Evolutionary conservation across 2,329 filamentous ascomycete species (phyloP), one percentile per base, ranked within the genome.

Genomic region (Neopestalotiopsis clavispora): DNA sequence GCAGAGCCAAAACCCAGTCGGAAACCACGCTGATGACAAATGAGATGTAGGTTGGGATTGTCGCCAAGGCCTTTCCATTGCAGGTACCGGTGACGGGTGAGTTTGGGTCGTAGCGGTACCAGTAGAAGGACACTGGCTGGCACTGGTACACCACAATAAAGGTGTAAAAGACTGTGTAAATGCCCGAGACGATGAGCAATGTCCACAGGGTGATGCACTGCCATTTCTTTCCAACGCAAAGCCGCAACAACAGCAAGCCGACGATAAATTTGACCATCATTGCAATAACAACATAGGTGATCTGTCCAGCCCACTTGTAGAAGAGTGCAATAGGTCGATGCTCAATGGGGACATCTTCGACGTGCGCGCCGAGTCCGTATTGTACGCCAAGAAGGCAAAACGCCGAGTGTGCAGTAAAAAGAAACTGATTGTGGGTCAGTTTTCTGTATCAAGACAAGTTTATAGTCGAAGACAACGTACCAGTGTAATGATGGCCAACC

Each of bases 101-200:
- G 45, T n/a, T 32, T 13, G 61, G 23, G 10, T 62, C 62, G 34
- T 70, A 70, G 4, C 69, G 69, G 34, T 40, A 68, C 69, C 69
- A 70, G 65, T 64, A 70, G 28, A 49, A 61, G 13, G 64, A 17
- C 3, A 69, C 42, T 4, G 69, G 69, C 28, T 45, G 45, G 61
- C 69, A 70, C 38, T 70, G 69, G 28, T 66, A 68, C 7, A 68
- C 62, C 56, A 67, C 62, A 14, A 70, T 45, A 20, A 70, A 66
- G n/a, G 68, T 32, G 23, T 68, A 70, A 14, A 65, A 66, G 14
- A 42, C 14, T 30, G 61, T 64, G 12, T 65, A 59, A 13, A 68
- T 14, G n/a, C 13, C 49, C 12, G 64, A 58, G 42, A 70, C 56
- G 9, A 49, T 56, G 17, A 70, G 34, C 58, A 70, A 17, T 9